These are phyloP conservation scores for Salix caprea DNA, from an alignment of 345 rosid species.

Conservation along the genomic window DNA sequence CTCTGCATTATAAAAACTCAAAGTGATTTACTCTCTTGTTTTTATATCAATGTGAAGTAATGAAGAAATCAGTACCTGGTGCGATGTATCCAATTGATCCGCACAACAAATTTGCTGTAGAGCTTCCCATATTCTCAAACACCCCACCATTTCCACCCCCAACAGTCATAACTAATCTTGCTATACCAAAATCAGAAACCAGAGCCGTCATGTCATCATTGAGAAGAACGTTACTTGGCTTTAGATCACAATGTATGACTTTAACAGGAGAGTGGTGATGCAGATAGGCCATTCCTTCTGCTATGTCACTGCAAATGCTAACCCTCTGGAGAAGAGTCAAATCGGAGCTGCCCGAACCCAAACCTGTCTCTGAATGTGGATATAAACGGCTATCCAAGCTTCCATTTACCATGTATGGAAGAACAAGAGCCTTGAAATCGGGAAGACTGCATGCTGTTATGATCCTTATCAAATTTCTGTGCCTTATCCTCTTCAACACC, in stretches of 20 bases:
- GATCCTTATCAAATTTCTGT: constrained; percentile 50
- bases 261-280: constrained; percentile 56
- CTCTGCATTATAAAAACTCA: constrained; percentile 24
- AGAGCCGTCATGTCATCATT: constrained; percentile 58
- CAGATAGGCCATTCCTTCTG: constrained; percentile 62
- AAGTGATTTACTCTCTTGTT: not conserved
- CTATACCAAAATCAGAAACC: constrained; percentile 59
- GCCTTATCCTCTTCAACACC: constrained; percentile 52
- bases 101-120: constrained; percentile 42
- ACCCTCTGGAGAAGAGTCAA: constrained; percentile 49
- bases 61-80: constrained; percentile 39
- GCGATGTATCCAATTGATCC: constrained; percentile 59
- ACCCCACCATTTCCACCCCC: constrained; percentile 30
- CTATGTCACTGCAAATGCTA: constrained; percentile 51
- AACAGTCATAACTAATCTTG: constrained; percentile 36
- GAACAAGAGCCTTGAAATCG: constrained; percentile 57
- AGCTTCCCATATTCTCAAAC: constrained; percentile 44
- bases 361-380: constrained; percentile 27
- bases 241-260: constrained; percentile 58
- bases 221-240: constrained; percentile 64
- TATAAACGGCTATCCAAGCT: constrained; percentile 49
- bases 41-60: not conserved
- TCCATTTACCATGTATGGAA: constrained; percentile 56
- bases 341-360: constrained; percentile 34
- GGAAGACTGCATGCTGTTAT: constrained; percentile 56